Base-by-base conservation (phyloP, 768 basidiomycete genomes). In the Termitomyces sp. region DNA sequence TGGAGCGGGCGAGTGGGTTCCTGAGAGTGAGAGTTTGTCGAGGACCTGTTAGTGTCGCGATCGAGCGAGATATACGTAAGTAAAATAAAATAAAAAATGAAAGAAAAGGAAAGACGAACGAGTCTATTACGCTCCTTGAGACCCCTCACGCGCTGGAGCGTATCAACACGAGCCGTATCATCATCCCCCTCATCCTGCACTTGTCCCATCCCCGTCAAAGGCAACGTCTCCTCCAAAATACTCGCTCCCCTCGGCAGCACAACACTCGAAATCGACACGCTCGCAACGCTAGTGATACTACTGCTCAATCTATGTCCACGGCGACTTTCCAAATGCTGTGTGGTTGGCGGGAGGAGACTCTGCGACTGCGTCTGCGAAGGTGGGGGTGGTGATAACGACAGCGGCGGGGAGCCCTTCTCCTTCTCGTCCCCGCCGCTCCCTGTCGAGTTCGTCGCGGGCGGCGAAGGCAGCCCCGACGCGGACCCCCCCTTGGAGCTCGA, bases 371-470 rank as follows among this genome's bases (percentile, higher is more conserved):
- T n/a, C n/a, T n/a, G n/a, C n/a, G n/a, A n/a, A n/a, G n/a, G n/a
- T n/a, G 33, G 44, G 2, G 40, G 32, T 8, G 38, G 11, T n/a
- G n/a, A n/a, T n/a, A n/a, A n/a, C 18, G 35, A 28, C 69, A 22
- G 65, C 67, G 36, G 16, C 36, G 12, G 18, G 38, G 13, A 15
- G 0, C 8, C 2, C 40, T n/a, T 28, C 7, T 32, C 36, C 20
- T 48, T 32, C 45, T 24, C 36, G 2, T 73, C 71, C 40, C 73
- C 68, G 61, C 71, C 86, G 67, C 89, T 90, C 40, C 89, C 90
- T 1, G 90, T 92, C 12, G 91, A 92, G 69, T 92, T 92, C 20
- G 92, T 91, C 32, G 90, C 91, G 46, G 92, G 92, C 0, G 92
- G 92, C 24, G 90, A 92, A 1, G 92, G 91, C 6, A 93, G 71